A percentile compares a stretch with the other conserved stretches of the same genome.
Evolutionary conservation across 306 rosid genomes (phyloP).

Genomic region (Corylus americana): DNA sequence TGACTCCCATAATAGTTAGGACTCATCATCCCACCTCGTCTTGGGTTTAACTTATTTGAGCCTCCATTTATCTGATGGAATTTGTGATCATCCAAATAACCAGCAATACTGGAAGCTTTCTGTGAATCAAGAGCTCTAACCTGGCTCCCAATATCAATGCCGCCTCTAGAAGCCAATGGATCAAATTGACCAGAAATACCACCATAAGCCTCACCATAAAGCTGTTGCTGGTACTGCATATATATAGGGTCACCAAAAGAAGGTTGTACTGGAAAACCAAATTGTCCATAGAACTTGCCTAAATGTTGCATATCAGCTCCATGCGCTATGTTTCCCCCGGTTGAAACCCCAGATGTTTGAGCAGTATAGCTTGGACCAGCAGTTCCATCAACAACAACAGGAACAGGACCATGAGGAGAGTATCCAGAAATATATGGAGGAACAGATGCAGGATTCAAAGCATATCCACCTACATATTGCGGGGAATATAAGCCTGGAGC

Average conservation of each 20-base stretch:
- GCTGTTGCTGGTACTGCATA: slow-evolving; percentile 52
- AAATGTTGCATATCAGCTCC: slow-evolving; percentile 49
- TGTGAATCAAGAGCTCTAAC: slow-evolving; percentile 37
- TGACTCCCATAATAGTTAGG: slow-evolving; percentile 54
- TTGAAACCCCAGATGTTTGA: slow-evolving; percentile 41
- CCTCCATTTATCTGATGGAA: slow-evolving; percentile 39
- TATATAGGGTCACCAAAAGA: slow-evolving; percentile 49
- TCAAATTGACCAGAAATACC: slow-evolving; percentile 40
- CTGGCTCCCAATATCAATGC: slow-evolving; percentile 28
- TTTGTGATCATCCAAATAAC: slow-evolving; percentile 48
- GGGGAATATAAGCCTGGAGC: slow-evolving; percentile 40
- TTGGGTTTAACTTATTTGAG: slow-evolving; percentile 35
- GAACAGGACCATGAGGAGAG: slow-evolving; percentile 47
- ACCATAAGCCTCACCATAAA: slow-evolving; percentile 40
- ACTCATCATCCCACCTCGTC: slow-evolving; percentile 47
- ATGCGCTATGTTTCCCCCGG: slow-evolving; percentile 44
- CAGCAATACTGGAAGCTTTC: slow-evolving; percentile 30
- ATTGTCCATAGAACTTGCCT: slow-evolving; percentile 48
- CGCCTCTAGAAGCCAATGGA: slow-evolving; percentile 39
- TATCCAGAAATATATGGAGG: slow-evolving; percentile 50
- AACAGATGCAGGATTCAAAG: slow-evolving; percentile 42
- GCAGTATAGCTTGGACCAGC: slow-evolving; percentile 38
- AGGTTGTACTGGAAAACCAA: slow-evolving; percentile 44
- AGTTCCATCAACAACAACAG: slow-evolving; percentile 50
- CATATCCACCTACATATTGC: slow-evolving; percentile 43